Conservation (phyloP, 345 rosid species). For the Moringa oleifera region DNA sequence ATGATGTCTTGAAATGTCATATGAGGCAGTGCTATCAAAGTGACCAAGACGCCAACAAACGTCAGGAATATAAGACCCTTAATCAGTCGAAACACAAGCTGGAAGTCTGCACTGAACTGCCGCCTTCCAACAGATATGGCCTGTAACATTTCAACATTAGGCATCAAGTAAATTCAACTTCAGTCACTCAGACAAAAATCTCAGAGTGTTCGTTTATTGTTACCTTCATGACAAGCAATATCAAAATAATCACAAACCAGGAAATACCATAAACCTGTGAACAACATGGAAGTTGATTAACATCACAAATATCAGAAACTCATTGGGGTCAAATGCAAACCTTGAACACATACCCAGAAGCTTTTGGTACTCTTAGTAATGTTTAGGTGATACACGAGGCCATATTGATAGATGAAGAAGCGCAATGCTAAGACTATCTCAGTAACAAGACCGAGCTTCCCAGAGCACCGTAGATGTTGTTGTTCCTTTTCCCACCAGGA, state of each 20-base stretch:
- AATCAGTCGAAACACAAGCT: constrained; percentile 67
- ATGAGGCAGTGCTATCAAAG: constrained; percentile 53
- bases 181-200: neutral
- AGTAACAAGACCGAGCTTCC: constrained; percentile 34
- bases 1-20: constrained; percentile 63
- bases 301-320: neutral
- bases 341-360: constrained; percentile 36
- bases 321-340: neutral
- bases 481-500: constrained; percentile 77
- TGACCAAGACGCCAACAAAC: constrained; percentile 43
- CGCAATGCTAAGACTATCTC: constrained; percentile 49
- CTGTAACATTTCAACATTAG: constrained; percentile 25
- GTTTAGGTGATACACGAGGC: constrained; percentile 55
- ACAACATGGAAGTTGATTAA: constrained; percentile 8
- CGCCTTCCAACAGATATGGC: constrained; percentile 63
- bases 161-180: neutral
- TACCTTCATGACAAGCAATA: constrained; percentile 47
- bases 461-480: constrained; percentile 46
- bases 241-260: constrained; percentile 42
- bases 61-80: constrained; percentile 66
- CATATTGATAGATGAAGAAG: constrained; percentile 58
- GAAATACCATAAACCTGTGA: constrained; percentile 41
- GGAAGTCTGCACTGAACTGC: constrained; percentile 63
- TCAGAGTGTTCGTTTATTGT: constrained; percentile 1
- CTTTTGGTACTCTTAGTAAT: constrained; percentile 31